These are phyloP conservation scores for Coniochaeta sp. DNA, from an alignment of 2,329 filamentous ascomycete species.

Conservation along the genomic window DNA sequence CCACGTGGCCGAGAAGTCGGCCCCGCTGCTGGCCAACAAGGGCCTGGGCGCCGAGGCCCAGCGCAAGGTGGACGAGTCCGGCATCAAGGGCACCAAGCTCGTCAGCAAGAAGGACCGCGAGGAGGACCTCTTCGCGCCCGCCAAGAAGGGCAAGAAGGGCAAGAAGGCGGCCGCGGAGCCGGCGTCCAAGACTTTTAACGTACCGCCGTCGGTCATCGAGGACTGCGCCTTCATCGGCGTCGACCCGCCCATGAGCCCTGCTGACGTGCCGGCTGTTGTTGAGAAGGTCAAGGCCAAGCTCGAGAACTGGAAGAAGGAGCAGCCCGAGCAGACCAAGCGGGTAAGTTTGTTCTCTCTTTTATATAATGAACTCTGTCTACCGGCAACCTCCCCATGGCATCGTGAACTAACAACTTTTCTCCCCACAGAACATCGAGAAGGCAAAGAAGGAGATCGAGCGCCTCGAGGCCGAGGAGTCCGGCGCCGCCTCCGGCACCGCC, in stretches of 20 bases:
- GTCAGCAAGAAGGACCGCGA: slow-evolving; percentile 81
- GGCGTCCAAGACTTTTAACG: slow-evolving; percentile 59
- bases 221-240: slow-evolving; percentile 79
- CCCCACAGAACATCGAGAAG: slow-evolving; percentile 80
- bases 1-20: slow-evolving; percentile 50
- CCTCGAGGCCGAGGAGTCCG: slow-evolving; percentile 62
- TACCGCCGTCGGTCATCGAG: slow-evolving; percentile 86
- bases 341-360: slow-evolving; percentile 52
- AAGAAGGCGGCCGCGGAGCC: slow-evolving; percentile 56
- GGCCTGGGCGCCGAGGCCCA: slow-evolving; percentile 72
- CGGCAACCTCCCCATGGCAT: not conserved
- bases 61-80: slow-evolving; percentile 78
- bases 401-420: slow-evolving; percentile 20
- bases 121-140: slow-evolving; percentile 75
- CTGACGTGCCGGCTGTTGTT: slow-evolving; percentile 68
- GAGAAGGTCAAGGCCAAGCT: slow-evolving; percentile 94
- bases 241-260: slow-evolving; percentile 78
- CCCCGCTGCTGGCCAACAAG: slow-evolving; percentile 54
- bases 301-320: slow-evolving; percentile 83
- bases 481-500: slow-evolving; percentile 32
- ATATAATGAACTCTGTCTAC: too few relatives aligned
- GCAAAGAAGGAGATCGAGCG: slow-evolving; percentile 92
- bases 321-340: slow-evolving; percentile 81
- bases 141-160: slow-evolving; percentile 84
- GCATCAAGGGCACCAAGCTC: slow-evolving; percentile 76